A percentile compares a stretch with the other conserved stretches of the same genome.
phyloP scores from a whole-genome alignment of 805 yeast species.

The Suhomyces tanzawaensis region DNA sequence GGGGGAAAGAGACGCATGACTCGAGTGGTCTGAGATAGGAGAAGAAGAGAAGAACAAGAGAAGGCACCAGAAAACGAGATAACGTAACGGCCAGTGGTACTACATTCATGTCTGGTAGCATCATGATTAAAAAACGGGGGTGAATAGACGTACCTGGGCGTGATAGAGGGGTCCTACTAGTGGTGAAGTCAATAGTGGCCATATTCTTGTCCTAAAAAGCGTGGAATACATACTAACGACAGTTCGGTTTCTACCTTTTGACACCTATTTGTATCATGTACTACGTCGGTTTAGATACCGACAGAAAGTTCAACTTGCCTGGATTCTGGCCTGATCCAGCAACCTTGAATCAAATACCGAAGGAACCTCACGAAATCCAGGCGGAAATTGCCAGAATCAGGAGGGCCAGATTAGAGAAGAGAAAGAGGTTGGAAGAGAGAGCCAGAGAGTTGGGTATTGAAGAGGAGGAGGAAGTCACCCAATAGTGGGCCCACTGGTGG shows the following conservation, averaged over 20 bases:
- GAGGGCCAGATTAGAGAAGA: constrained; percentile 69
- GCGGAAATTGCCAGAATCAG: constrained; percentile 88
- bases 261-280: constrained; percentile 92
- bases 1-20: no score
- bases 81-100: no score
- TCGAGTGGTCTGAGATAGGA: no score
- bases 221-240: constrained; percentile 5
- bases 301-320: constrained; percentile 81
- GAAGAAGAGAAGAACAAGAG: no score
- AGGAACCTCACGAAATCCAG: constrained; percentile 87
- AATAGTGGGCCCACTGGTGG: no score
- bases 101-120: no score
- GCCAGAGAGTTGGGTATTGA: constrained; percentile 69
- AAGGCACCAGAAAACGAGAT: no score
- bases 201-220: no score
- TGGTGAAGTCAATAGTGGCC: no score
- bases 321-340: constrained; percentile 98
- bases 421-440: constrained; percentile 68
- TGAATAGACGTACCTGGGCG: no score
- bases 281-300: constrained; percentile 88
- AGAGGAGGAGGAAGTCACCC: constrained; percentile 37
- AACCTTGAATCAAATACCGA: constrained; percentile 85
- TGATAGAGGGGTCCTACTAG: no score
- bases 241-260: constrained; percentile 80
- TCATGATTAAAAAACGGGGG: no score